Percentiles rank a stretch among this genome's conserved stretches.
Evolutionary conservation across 2,329 filamentous ascomycete genomes (phyloP).

Genomic region (Colletotrichum neosansevieriae): DNA sequence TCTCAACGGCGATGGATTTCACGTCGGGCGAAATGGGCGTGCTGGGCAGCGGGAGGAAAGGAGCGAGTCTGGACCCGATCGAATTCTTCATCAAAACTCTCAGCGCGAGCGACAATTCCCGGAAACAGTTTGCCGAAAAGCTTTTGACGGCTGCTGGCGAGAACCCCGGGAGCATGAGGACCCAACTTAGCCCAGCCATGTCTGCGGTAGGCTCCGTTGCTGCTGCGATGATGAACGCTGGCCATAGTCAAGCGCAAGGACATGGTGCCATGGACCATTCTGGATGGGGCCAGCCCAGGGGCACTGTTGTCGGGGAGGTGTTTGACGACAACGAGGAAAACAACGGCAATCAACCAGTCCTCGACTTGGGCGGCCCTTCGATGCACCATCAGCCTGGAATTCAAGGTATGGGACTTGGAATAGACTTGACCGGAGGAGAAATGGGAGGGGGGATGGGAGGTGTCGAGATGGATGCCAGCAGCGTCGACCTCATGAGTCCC

Average conservation of each 20-base stretch:
- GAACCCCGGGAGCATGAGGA: conserved; percentile 53
- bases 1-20: conserved; percentile 48
- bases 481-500: conserved; percentile 39
- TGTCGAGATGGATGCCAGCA: conserved; percentile 33
- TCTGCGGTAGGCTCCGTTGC: conserved; percentile 14
- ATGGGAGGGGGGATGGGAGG: conserved; percentile 16
- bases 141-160: conserved; percentile 56
- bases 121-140: conserved; percentile 57
- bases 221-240: conserved; percentile 27
- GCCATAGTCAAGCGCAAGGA: neutral
- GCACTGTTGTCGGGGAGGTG: conserved; percentile 30
- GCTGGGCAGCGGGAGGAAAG: conserved; percentile 47
- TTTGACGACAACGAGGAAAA: conserved; percentile 35
- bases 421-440: conserved; percentile 17
- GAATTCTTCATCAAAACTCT: conserved; percentile 59
- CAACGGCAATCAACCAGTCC: neutral
- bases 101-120: conserved; percentile 58
- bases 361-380: conserved; percentile 21
- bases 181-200: conserved; percentile 49
- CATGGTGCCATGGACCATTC: conserved; percentile 7
- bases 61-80: conserved; percentile 54
- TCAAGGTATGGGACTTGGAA: conserved; percentile 25
- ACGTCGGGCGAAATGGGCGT: conserved; percentile 49
- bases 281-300: conserved; percentile 30
- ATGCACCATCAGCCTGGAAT: conserved; percentile 20